Evolutionary conservation across 352 stramenopile genomes (phyloP).

Genomic region (Blastocystis sp.): DNA sequence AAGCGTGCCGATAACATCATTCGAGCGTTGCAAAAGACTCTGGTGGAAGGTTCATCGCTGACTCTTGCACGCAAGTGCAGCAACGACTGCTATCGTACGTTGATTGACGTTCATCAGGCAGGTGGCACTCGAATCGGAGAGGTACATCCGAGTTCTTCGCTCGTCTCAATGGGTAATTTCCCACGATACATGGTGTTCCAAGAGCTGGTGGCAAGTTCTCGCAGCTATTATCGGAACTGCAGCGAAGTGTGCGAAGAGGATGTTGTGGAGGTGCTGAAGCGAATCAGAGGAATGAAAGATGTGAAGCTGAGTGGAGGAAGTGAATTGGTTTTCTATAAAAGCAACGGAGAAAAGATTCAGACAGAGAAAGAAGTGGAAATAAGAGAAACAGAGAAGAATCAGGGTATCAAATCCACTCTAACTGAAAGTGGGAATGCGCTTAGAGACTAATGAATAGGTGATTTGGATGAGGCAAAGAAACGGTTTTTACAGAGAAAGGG

Average conservation of each 20-base stretch:
- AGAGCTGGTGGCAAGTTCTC: conserved; percentile 9
- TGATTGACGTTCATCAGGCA: conserved; percentile 56
- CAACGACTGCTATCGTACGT: conserved; percentile 40
- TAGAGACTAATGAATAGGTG: background rate
- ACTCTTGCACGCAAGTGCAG: conserved; percentile 1
- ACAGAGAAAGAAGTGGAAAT: background rate
- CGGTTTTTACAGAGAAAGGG: conserved; percentile 37
- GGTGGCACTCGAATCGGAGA: conserved; percentile 33
- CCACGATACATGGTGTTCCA: conserved; percentile 15
- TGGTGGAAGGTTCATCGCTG: conserved; percentile 15
- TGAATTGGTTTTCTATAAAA: conserved; percentile 2
- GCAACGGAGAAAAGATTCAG: background rate
- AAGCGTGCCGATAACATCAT: background rate
- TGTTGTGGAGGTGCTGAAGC: conserved; percentile 30
- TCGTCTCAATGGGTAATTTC: background rate
- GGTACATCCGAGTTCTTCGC: conserved; percentile 14
- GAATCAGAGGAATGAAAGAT: background rate
- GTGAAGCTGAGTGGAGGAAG: conserved; percentile 41
- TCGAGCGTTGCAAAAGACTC: background rate
- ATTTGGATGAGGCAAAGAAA: conserved; percentile 16
- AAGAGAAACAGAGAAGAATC: background rate
- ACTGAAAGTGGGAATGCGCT: background rate
- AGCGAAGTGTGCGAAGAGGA: conserved; percentile 28
- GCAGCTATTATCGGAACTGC: conserved; percentile 32
- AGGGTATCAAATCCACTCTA: background rate